Base-by-base conservation (phyloP, 2,329 filamentous ascomycete species). In the Colletotrichum kahawae region DNA sequence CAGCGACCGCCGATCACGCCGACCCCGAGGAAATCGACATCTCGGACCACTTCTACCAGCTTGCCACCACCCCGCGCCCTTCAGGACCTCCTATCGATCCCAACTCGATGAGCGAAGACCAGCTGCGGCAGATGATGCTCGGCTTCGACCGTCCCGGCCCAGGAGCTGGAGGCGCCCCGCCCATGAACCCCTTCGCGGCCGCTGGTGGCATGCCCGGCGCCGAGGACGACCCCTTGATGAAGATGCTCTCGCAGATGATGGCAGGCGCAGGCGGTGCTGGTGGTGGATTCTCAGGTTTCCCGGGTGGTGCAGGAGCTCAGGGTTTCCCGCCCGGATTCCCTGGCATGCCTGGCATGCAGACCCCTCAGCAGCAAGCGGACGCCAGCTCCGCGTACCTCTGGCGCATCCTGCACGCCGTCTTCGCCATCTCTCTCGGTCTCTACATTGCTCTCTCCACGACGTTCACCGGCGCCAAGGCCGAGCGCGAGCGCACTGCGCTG, bases 1-100 rank as follows among this genome's bases (percentile, higher is more conserved):
- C 56, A 56, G 60, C 56, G 54, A 57, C 36, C 69, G 77, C 82
- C 27, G 81, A 83, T 33, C 85, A 89, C 79, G 91, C 88, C 71
- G 93, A 95, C 79, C 94, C 94, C 7, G 93, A 92, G 7, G 94
- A 95, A 83, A 90, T 95, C 77, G 94, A 96, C 82, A 95, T 96
- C 78, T 94, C 93, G n/a, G 85, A 93, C 77, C 93, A 94, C 84
- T 93, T 89, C 83, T 94, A 93, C 83, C 84, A 89, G 38, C 92
- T 92, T 2, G 65, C 67, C 9, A 76, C 79, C 16, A 79, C 76
- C 31, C 56, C 73, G 33, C 75, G 77, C 7, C 79, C 83, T 36
- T 77, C 82, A 27, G 75, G 80, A 2, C 77, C 78, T 5, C 72
- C 80, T 51, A 76, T 81, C 67, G 82, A 84, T 74, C 79, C 82